A percentile compares a stretch with the other conserved stretches of the same genome.
These are phyloP conservation scores for Nemania serpens DNA, from an alignment of 2,329 filamentous ascomycete genomes.

Conservation along the genomic window DNA sequence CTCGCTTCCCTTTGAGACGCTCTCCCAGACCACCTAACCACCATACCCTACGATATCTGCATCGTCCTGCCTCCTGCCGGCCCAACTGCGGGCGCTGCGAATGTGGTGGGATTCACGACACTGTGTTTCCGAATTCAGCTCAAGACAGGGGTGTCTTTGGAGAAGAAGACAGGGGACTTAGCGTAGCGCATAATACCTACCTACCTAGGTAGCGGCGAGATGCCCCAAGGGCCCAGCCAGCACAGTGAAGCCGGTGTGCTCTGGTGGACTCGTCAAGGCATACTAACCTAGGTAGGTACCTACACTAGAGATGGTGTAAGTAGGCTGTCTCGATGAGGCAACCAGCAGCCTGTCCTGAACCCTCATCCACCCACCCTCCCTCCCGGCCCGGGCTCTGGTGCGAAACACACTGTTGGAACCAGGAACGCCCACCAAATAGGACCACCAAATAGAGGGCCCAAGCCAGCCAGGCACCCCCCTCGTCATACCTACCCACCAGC, in stretches of 20 bases:
- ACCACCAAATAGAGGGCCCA: constrained; percentile 7
- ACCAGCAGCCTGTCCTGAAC: constrained; percentile 27
- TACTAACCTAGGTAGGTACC: background rate
- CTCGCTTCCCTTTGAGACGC: constrained; percentile 18
- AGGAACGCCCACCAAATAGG: constrained; percentile 15
- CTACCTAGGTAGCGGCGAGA: constrained; percentile 14
- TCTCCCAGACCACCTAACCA: background rate
- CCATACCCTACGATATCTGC: constrained; percentile 11
- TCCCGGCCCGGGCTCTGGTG: constrained; percentile 22
- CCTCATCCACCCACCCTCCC: background rate
- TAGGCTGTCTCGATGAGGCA: constrained; percentile 21
- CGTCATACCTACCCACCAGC: constrained; percentile 24
- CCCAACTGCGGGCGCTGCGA: constrained; percentile 26
- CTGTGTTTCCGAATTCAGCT: constrained; percentile 30
- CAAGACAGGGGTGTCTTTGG: constrained; percentile 26
- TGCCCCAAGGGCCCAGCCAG: constrained; percentile 15
- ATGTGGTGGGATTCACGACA: constrained; percentile 22
- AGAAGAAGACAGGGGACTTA: constrained; percentile 24
- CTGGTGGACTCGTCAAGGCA: background rate
- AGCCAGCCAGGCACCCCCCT: constrained; percentile 28
- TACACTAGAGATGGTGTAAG: background rate
- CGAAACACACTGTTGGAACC: constrained; percentile 33
- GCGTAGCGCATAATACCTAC: constrained; percentile 5
- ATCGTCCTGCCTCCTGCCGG: constrained; percentile 18
- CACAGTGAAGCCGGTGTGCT: constrained; percentile 16